Percentiles rank a stretch among this genome's conserved stretches.
Conservation (phyloP, 1,284 basidiomycete species). For the Ceratobasidium sp. region DNA sequence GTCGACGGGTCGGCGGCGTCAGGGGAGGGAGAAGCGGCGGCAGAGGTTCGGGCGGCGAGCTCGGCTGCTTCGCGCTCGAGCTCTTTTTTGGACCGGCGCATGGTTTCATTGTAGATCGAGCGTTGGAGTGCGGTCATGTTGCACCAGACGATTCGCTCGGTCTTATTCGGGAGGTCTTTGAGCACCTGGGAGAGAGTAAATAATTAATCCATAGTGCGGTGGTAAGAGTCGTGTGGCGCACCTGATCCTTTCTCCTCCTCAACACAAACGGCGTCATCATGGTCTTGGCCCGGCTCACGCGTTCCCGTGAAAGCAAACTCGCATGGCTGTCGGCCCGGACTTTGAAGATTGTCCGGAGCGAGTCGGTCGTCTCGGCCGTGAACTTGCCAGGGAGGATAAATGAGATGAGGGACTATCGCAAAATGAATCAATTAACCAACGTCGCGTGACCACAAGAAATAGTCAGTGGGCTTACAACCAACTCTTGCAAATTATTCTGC, state of each 20-base stretch:
- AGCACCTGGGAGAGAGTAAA: conserved; percentile 82
- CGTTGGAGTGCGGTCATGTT: conserved; percentile 86
- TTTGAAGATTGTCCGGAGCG: conserved; percentile 95
- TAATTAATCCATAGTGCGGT: neutral
- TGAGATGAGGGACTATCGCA: conserved; percentile 86
- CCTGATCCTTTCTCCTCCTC: conserved; percentile 91
- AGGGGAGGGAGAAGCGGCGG: conserved; percentile 48
- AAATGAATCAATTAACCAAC: neutral
- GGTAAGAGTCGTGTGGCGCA: conserved; percentile 48
- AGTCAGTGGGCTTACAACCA: conserved; percentile 72
- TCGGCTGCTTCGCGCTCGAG: conserved; percentile 56
- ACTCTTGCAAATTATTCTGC: conserved; percentile 90
- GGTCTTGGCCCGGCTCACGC: conserved; percentile 92
- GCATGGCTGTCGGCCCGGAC: conserved; percentile 87
- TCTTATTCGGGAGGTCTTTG: conserved; percentile 90
- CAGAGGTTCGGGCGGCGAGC: conserved; percentile 52
- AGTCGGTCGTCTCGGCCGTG: conserved; percentile 70
- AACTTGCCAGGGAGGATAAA: conserved; percentile 97
- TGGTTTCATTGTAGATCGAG: conserved; percentile 83
- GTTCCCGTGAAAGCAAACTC: conserved; percentile 85
- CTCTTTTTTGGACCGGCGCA: conserved; percentile 84
- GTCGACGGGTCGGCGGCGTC: conserved; percentile 53
- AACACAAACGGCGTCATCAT: conserved; percentile 99
- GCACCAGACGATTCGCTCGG: conserved; percentile 92
- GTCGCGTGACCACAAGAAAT: conserved; percentile 12